A percentile compares a stretch with the other conserved stretches of the same genome.
These are phyloP conservation scores for Lumnitzera littorea DNA, from an alignment of 345 rosid species.

Conservation along the genomic window DNA sequence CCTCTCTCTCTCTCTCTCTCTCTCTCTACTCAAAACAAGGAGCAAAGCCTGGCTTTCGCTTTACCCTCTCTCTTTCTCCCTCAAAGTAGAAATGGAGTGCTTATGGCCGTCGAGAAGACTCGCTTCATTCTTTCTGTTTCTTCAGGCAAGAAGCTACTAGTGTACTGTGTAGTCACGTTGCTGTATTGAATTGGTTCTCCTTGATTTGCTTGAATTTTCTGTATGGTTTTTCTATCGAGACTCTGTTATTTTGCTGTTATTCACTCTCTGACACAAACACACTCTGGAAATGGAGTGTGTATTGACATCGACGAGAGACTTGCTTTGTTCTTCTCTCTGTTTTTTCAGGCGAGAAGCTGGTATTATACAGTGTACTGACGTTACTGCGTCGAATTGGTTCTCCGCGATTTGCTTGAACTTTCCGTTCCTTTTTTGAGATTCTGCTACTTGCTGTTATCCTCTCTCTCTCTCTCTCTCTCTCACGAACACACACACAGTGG, in stretches of 20 bases:
- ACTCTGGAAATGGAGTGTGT: slow-evolving; percentile 15
- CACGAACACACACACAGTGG: too few species aligned
- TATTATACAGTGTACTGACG: not conserved
- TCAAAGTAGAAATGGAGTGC: slow-evolving; percentile 17
- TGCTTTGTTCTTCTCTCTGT: slow-evolving; percentile 17
- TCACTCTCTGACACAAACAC: not conserved
- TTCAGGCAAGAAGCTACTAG: slow-evolving; percentile 29
- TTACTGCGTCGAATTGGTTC: not conserved
- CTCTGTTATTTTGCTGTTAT: too few species aligned
- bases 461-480: too few species aligned
- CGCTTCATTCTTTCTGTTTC: slow-evolving; percentile 17
- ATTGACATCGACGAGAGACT: slow-evolving; percentile 17
- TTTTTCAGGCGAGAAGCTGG: slow-evolving; percentile 28
- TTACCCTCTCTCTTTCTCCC: slow-evolving; percentile 4
- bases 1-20: slow-evolving; percentile 10
- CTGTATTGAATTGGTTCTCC: not conserved
- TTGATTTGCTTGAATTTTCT: too few species aligned
- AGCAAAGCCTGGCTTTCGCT: slow-evolving; percentile 3
- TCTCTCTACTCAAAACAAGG: not conserved
- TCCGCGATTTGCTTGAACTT: not conserved
- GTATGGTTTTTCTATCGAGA: too few species aligned
- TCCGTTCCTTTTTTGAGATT: too few species aligned
- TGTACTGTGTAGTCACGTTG: too few species aligned
- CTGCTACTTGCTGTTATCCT: too few species aligned
- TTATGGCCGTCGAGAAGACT: slow-evolving; percentile 14